Conservation (phyloP, 148 eudicot species). For the Cornus controversa region DNA sequence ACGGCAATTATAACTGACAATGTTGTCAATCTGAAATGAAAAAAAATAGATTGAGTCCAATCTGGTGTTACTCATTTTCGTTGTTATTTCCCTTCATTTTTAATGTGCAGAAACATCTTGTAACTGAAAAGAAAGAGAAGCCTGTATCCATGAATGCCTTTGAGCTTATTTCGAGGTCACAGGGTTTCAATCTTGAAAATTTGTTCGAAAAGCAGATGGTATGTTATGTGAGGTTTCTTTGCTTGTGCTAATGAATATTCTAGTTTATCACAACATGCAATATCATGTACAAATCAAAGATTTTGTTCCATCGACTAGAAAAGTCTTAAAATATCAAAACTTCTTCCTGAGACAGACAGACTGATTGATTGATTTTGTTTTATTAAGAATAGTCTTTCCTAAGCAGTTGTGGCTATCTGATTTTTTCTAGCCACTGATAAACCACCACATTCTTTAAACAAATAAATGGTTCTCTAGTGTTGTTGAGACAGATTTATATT, state of each 20-base stretch:
- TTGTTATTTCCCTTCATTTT: not conserved
- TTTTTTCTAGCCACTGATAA: too few relatives aligned
- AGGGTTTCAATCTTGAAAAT: slow-evolving; percentile 70
- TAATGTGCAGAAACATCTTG: slow-evolving; percentile 63
- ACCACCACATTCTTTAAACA: too few relatives aligned
- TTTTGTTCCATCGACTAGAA: too few relatives aligned
- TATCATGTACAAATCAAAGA: too few relatives aligned
- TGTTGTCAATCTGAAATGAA: not conserved
- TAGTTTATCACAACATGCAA: too few relatives aligned
- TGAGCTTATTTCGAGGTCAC: slow-evolving; percentile 83
- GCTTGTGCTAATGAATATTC: not conserved
- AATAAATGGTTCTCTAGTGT: too few relatives aligned
- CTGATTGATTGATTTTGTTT: too few relatives aligned
- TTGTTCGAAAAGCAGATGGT: slow-evolving; percentile 67
- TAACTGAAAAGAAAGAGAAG: slow-evolving; percentile 81
- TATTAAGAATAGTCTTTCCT: too few relatives aligned
- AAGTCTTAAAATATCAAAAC: too few relatives aligned
- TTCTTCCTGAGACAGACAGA: too few relatives aligned
- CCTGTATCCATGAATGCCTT: slow-evolving; percentile 95
- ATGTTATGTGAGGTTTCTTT: slow-evolving; percentile 23
- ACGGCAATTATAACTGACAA: not conserved
- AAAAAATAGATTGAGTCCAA: not conserved
- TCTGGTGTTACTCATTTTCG: not conserved
- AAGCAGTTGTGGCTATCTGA: too few relatives aligned
- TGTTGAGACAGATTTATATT: not conserved